A percentile compares a stretch with the other conserved stretches of the same genome.
phyloP scores from a whole-genome alignment of 2,329 filamentous ascomycete genomes.

The Xylariaceae sp. region DNA sequence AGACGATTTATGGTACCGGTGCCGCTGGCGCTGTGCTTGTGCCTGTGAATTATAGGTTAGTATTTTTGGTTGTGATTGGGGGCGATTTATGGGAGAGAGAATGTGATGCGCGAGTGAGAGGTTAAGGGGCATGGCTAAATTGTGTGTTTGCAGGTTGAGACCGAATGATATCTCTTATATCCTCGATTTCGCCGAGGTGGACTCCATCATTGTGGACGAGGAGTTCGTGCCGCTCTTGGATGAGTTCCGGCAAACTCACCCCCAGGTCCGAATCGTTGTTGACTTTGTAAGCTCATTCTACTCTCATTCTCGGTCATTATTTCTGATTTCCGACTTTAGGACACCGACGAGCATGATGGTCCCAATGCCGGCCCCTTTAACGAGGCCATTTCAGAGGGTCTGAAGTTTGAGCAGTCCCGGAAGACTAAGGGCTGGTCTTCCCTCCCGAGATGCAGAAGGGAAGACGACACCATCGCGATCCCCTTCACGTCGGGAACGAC shows the following conservation, averaged over 20 bases:
- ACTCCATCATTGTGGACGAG: constrained; percentile 78
- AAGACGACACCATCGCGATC: constrained; percentile 78
- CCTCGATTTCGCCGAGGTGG: constrained; percentile 79
- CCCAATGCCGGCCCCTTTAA: constrained; percentile 76
- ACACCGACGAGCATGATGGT: constrained; percentile 73
- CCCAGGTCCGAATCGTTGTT: constrained; percentile 64
- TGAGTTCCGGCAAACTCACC: constrained; percentile 55
- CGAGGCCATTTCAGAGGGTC: constrained; percentile 73
- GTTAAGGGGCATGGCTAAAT: constrained; percentile 4
- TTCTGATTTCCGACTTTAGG: constrained; percentile 39
- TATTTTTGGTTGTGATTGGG: neutral
- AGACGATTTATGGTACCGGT: constrained; percentile 81
- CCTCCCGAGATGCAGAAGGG: constrained; percentile 64
- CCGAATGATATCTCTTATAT: constrained; percentile 85
- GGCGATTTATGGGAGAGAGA: neutral
- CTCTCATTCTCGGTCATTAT: neutral
- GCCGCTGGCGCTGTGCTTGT: constrained; percentile 77
- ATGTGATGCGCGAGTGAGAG: neutral
- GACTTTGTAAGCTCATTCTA: constrained; percentile 49
- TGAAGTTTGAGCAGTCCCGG: constrained; percentile 62
- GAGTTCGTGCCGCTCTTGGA: constrained; percentile 72
- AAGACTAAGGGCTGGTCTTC: constrained; percentile 71
- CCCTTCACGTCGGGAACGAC: constrained; percentile 95
- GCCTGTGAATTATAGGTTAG: constrained; percentile 48
- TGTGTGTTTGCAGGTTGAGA: constrained; percentile 23